A percentile compares a stretch with the other conserved stretches of the same genome.
Evolutionary conservation across 192 early-diverging fungal species (phyloP).

Genomic region (Haplosporangium gracile): DNA sequence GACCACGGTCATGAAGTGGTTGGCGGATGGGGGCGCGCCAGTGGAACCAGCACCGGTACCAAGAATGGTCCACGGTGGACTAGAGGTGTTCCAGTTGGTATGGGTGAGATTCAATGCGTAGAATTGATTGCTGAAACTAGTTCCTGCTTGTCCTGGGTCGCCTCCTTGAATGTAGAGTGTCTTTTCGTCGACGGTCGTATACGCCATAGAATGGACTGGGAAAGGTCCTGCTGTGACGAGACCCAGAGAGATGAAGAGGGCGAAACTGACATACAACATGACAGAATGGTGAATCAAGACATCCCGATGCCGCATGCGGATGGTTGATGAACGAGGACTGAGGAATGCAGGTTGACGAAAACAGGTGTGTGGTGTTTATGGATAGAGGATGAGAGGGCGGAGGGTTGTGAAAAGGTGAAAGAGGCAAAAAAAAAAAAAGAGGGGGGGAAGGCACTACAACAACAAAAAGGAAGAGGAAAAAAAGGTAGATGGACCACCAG

Average conservation of each 20-base stretch:
- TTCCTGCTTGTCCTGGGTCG: not conserved
- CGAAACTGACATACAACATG: not conserved
- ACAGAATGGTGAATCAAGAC: not conserved
- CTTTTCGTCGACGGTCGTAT: conserved; percentile 1
- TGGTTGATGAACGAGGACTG: not conserved
- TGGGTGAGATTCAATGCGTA: not conserved
- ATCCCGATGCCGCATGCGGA: not conserved
- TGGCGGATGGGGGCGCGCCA: not conserved
- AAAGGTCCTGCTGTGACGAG: not conserved
- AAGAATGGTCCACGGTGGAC: not conserved
- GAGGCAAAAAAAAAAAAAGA: not conserved
- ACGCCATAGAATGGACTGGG: not conserved
- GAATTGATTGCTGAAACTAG: not conserved
- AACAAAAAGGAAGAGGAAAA: not conserved
- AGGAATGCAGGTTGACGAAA: not conserved
- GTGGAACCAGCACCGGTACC: not conserved
- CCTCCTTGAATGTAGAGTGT: conserved; percentile 9
- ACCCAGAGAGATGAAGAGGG: not conserved
- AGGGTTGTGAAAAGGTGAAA: no score
- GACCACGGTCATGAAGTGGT: not conserved
- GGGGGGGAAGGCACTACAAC: no score
- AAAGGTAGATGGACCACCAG: not conserved
- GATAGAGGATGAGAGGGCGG: not conserved
- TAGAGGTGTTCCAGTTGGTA: not conserved
- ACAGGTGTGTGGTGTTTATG: not conserved